Percentiles rank a stretch among this genome's conserved stretches.
Conservation (phyloP, 2,329 filamentous ascomycete genomes). For the Colletotrichum higginsianum region DNA sequence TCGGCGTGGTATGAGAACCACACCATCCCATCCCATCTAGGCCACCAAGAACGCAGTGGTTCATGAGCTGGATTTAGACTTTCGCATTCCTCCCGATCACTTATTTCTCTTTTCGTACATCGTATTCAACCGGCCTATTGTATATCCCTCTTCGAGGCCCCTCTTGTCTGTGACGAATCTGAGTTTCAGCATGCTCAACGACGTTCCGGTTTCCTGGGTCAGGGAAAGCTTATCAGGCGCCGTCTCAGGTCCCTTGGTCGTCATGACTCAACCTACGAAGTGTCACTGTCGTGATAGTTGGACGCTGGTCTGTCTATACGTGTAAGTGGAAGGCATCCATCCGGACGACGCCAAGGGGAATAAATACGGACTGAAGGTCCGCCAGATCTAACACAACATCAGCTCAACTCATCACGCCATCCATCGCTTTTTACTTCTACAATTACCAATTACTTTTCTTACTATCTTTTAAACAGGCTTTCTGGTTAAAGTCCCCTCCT, state of each 20-base stretch:
- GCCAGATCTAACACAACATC: not conserved
- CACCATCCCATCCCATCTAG: not conserved
- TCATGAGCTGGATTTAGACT: not conserved
- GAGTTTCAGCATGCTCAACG: slow-evolving; percentile 27
- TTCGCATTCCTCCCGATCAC: not conserved
- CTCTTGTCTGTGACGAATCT: slow-evolving; percentile 19
- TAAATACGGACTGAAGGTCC: slow-evolving; percentile 3
- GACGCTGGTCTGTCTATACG: not conserved
- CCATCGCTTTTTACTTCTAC: not conserved
- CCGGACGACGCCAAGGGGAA: not conserved
- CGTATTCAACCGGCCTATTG: no score
- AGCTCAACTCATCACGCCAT: not conserved
- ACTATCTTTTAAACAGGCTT: slow-evolving; percentile 11
- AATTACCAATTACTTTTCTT: not conserved
- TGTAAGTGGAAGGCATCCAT: not conserved
- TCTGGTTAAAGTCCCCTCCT: slow-evolving; percentile 15
- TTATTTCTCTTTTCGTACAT: no score
- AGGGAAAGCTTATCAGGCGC: not conserved
- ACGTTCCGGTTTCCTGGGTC: slow-evolving; percentile 5
- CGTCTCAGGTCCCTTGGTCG: slow-evolving; percentile 4
- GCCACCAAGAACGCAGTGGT: slow-evolving; percentile 1
- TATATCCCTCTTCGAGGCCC: not conserved
- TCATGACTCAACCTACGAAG: not conserved
- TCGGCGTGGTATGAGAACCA: not conserved
- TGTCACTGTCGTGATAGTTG: not conserved